Conservation (phyloP, 192 early-diverging fungal genomes). For the Coemansia sp. region DNA sequence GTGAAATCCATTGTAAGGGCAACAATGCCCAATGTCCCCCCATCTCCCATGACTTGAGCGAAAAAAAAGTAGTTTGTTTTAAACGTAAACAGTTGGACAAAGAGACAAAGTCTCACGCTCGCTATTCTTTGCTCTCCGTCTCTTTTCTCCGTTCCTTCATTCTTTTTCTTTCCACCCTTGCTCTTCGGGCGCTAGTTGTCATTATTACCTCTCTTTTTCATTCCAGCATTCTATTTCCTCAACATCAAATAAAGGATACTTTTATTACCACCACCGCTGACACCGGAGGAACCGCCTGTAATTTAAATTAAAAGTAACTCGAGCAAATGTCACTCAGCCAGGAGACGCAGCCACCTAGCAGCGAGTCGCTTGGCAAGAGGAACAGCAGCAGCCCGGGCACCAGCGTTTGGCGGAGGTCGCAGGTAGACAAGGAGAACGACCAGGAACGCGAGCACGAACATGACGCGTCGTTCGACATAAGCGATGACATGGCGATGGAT, state of each 20-base stretch:
- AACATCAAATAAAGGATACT: too few species aligned
- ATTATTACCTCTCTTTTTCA: too few species aligned
- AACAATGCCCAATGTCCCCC: background rate
- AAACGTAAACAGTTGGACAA: too few species aligned
- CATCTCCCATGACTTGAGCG: background rate
- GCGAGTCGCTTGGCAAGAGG: constrained; percentile 6
- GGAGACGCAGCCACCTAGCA: background rate
- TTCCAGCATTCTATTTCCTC: too few species aligned
- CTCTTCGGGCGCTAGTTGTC: too few species aligned
- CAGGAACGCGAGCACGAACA: background rate
- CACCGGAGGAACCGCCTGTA: background rate
- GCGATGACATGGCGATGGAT: background rate
- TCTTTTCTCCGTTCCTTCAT: too few species aligned
- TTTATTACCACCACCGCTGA: background rate
- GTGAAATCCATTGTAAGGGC: background rate
- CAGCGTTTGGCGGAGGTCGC: background rate
- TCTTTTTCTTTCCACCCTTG: too few species aligned
- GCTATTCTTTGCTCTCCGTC: too few species aligned
- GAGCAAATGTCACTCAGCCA: constrained; percentile 2
- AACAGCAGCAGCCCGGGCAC: background rate
- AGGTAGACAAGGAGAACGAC: constrained; percentile 9
- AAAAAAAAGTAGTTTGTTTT: too few species aligned
- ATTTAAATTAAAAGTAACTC: background rate
- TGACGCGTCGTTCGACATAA: background rate
- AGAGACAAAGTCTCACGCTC: too few species aligned